phyloP scores from a whole-genome alignment of 2,329 filamentous ascomycete genomes.

The Achaetomium macrosporum region DNA sequence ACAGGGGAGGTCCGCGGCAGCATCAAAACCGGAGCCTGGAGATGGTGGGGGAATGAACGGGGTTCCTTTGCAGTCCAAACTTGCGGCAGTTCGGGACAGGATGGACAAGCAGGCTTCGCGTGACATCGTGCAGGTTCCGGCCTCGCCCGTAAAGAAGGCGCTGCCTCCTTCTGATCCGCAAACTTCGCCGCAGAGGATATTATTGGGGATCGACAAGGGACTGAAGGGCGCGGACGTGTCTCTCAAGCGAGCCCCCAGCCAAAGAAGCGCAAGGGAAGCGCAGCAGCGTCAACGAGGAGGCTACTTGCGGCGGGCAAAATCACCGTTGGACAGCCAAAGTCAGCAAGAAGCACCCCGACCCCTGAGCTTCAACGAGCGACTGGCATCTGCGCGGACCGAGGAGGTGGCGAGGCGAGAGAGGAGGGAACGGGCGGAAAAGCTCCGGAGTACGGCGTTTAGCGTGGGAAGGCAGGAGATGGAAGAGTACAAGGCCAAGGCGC shows the following conservation, averaged over 20 bases:
- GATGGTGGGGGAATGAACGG: constrained; percentile 23
- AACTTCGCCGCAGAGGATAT: constrained; percentile 70
- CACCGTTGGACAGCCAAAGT: constrained; percentile 29
- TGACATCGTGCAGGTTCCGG: constrained; percentile 63
- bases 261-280: constrained; percentile 28
- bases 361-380: constrained; percentile 73
- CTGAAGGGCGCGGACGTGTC: constrained; percentile 72
- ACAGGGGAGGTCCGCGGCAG: constrained; percentile 22
- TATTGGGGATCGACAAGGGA: constrained; percentile 87
- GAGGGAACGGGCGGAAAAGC: constrained; percentile 46
- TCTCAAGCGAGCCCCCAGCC: constrained; percentile 63
- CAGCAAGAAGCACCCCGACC: constrained; percentile 34
- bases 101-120: constrained; percentile 30
- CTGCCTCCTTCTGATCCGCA: constrained; percentile 45
- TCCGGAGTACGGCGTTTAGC: constrained; percentile 51
- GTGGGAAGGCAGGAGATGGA: constrained; percentile 55
- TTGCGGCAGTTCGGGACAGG: constrained; percentile 21
- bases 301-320: constrained; percentile 42
- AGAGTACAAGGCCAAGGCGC: constrained; percentile 51
- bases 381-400: constrained; percentile 62
- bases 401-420: constrained; percentile 47
- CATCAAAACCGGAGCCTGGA: constrained; percentile 12
- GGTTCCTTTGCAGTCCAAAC: constrained; percentile 24
- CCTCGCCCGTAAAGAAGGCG: constrained; percentile 61
- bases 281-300: constrained; percentile 29